These are phyloP conservation scores for Neostapfia colusana DNA, from an alignment of 176 grass and related monocot genomes.

Conservation along the genomic window DNA sequence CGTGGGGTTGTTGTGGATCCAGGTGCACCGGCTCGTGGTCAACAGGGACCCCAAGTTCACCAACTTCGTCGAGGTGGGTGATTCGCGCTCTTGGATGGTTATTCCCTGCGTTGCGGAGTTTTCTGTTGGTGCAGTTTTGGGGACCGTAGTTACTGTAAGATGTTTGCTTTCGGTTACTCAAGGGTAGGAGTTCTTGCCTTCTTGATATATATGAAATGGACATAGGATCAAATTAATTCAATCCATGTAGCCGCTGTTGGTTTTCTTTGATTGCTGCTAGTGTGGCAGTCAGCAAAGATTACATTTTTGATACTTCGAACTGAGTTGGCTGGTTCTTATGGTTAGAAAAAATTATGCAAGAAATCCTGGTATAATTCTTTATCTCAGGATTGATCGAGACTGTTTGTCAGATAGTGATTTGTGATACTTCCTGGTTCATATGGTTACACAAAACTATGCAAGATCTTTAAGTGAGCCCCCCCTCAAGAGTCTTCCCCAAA, in stretches of 20 bases:
- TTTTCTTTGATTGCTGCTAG: neutral
- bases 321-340: neutral
- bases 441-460: neutral
- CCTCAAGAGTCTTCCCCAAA: no score
- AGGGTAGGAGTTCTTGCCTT: neutral
- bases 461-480: no score
- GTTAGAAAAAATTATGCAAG: neutral
- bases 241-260: neutral
- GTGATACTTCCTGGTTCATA: neutral
- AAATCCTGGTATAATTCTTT: neutral
- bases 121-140: neutral
- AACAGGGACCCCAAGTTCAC: slow-evolving; percentile 98
- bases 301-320: neutral
- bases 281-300: neutral
- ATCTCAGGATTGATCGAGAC: neutral
- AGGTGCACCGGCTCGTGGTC: slow-evolving; percentile 95
- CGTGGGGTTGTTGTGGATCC: slow-evolving; percentile 5
- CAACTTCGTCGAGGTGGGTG: slow-evolving; percentile 89
- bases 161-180: neutral
- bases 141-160: neutral
- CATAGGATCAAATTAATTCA: neutral
- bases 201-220: neutral
- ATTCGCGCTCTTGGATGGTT: neutral
- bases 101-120: neutral
- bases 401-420: neutral